These are phyloP conservation scores for Fusarium equiseti DNA, from an alignment of 2,329 filamentous ascomycete species.

Conservation along the genomic window DNA sequence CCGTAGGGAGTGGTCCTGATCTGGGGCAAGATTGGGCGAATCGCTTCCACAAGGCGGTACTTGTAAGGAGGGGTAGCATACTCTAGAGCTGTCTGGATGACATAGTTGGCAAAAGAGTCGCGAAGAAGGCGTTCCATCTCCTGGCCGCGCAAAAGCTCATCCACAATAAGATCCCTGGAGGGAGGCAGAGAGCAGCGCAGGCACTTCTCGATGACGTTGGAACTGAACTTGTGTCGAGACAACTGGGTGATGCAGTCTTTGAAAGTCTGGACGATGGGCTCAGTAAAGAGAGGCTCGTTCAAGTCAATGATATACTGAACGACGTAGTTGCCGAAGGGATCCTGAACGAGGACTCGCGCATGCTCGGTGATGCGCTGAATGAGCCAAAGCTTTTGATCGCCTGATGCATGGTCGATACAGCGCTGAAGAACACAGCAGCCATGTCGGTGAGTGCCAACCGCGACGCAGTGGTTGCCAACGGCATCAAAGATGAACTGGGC, in stretches of 20 bases:
- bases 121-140: conserved; percentile 91
- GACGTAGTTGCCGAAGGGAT: conserved; percentile 98
- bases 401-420: conserved; percentile 96
- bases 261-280: conserved; percentile 88
- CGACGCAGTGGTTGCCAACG: conserved; percentile 86
- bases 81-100: conserved; percentile 95
- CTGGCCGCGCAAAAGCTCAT: conserved; percentile 78
- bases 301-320: conserved; percentile 98
- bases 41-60: conserved; percentile 80
- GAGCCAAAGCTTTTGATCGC: conserved; percentile 87
- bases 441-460: conserved; percentile 95
- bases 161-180: conserved; percentile 84
- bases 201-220: conserved; percentile 98
- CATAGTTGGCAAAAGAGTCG: conserved; percentile 96
- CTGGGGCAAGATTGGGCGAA: conserved; percentile 84
- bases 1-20: conserved; percentile 95
- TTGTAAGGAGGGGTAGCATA: conserved; percentile 82
- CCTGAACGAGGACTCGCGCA: conserved; percentile 90
- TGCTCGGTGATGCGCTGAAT: conserved; percentile 89
- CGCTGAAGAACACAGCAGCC: conserved; percentile 98
- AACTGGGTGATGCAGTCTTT: conserved; percentile 75
- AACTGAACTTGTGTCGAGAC: conserved; percentile 98
- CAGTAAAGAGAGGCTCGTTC: conserved; percentile 87
- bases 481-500: conserved; percentile 98
- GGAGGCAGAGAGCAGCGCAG: conserved; percentile 82